These are phyloP conservation scores for Ceratobasidium sp. DNA, from an alignment of 1,284 basidiomycete species.

Conservation along the genomic window DNA sequence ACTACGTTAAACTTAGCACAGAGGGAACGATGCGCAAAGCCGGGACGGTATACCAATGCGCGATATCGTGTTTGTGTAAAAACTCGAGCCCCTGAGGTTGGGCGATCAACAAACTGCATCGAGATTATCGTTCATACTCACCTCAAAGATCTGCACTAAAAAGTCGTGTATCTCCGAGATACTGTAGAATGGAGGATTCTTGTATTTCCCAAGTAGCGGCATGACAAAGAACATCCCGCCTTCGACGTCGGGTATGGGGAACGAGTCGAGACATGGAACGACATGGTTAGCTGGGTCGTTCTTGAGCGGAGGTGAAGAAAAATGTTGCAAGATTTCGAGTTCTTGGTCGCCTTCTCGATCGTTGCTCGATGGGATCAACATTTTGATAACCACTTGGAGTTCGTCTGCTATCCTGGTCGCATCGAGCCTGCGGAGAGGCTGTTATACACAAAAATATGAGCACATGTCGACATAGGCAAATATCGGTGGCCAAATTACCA, in stretches of 20 bases:
- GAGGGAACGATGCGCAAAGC: background rate
- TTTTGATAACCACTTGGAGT: constrained; percentile 13
- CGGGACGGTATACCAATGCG: background rate
- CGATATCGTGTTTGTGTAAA: constrained; percentile 2
- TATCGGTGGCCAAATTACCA: too few species aligned
- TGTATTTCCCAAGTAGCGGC: constrained; percentile 1
- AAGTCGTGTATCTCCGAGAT: constrained; percentile 1
- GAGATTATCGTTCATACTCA: background rate
- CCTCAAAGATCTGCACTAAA: constrained; percentile 6
- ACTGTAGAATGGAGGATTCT: constrained; percentile 3
- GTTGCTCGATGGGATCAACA: background rate
- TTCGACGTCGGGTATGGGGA: constrained; percentile 6
- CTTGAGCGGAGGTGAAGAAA: background rate
- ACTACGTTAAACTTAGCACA: background rate
- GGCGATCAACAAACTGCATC: background rate
- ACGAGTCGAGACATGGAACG: constrained; percentile 9
- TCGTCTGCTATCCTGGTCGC: background rate
- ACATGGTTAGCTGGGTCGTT: constrained; percentile 1
- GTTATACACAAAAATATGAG: background rate
- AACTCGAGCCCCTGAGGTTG: constrained; percentile 7
- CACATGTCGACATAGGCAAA: too few species aligned
- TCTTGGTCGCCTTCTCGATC: constrained; percentile 10
- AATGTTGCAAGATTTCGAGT: constrained; percentile 8
- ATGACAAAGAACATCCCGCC: constrained; percentile 7
- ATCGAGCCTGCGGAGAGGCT: constrained; percentile 1